Base-by-base conservation (phyloP, 805 yeast genomes). In the Metschnikowia borealis region DNA sequence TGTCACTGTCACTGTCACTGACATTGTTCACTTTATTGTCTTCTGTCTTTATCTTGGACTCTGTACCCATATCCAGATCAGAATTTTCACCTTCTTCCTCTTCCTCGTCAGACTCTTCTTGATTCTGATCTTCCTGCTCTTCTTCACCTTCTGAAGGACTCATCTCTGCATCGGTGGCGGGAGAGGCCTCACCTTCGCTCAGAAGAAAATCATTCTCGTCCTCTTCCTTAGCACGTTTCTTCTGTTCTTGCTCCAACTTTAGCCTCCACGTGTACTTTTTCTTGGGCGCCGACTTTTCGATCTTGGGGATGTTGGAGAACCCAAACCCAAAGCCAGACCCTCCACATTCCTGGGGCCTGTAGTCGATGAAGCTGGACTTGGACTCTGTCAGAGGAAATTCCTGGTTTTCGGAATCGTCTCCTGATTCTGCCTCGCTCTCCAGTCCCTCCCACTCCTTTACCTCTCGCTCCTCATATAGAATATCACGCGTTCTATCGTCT, bases 231-330 rank as follows among this genome's bases (percentile, higher is more conserved):
- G 58, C 51, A 34, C 64, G 58, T 58, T 69, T 72, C 57, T 62
- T 70, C 39, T 72, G 76, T 44, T 71, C 74, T 34, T 61, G 58
- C 47, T 68, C 75, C 11, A 74, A 67, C 42, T 59, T 58, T 37
- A 65, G 53, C 45, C 77, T 81, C 97, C 97, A 90, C 39, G 84
- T 86, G 62, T 87, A 88, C 54, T 79, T 79, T 55, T 78, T 80
- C 53, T 67, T 71, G 10, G 54, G 48, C 38, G 50, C 54, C 4
- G 57, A 41, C 53, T 66, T 70, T 37, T 69, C 70, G 6, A 80
- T 74, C 46, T 78, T 79, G 35, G 78, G 74, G 3, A 82, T 68
- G 61, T 82, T 78, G 4, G 73, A 66, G 60, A 87, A 87, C 1
- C 85, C 87, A 64, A 86, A 86, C 1, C 95, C 92, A 49, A 77